These are phyloP conservation scores for Ramalina peruviana DNA, from an alignment of 495 filamentous ascomycete species.

Conservation along the genomic window DNA sequence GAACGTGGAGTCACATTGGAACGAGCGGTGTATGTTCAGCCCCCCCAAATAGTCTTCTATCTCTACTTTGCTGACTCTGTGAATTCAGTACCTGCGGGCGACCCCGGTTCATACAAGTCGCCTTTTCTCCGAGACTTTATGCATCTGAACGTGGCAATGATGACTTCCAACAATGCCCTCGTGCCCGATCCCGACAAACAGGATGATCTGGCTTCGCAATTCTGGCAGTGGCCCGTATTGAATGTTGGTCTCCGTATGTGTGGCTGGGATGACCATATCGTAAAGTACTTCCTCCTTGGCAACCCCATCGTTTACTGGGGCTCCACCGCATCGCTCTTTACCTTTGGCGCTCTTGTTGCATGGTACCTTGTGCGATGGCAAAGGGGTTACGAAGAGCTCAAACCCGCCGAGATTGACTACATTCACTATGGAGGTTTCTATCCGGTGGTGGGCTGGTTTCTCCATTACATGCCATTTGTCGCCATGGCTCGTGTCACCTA, in stretches of 20 bases:
- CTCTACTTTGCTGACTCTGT: constrained; percentile 16
- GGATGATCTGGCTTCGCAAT: constrained; percentile 89
- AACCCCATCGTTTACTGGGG: constrained; percentile 97
- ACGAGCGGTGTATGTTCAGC: constrained; percentile 63
- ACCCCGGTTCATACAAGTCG: constrained; percentile 88
- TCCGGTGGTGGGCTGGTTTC: constrained; percentile 82
- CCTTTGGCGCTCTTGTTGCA: constrained; percentile 53
- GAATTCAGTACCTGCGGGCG: constrained; percentile 64
- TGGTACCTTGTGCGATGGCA: constrained; percentile 96
- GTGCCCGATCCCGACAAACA: constrained; percentile 98
- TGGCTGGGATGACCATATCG: constrained; percentile 86
- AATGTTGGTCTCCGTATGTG: constrained; percentile 96
- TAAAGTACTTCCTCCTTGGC: constrained; percentile 97
- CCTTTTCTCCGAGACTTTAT: constrained; percentile 95
- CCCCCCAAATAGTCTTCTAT: not conserved
- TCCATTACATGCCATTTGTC: constrained; percentile 92
- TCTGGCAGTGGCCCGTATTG: constrained; percentile 97
- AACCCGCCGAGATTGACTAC: constrained; percentile 65
- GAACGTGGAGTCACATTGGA: constrained; percentile 93
- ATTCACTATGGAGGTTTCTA: constrained; percentile 92
- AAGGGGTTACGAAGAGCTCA: constrained; percentile 79
- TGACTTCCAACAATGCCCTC: constrained; percentile 98
- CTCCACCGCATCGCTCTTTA: constrained; percentile 60
- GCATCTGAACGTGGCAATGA: constrained; percentile 97
- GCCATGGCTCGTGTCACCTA: constrained; percentile 98